Percentiles rank a stretch among this genome's conserved stretches.
Evolutionary conservation across 371 early-diverging fungal genomes (phyloP).

Genomic region (Rhizomucor pusillus): DNA sequence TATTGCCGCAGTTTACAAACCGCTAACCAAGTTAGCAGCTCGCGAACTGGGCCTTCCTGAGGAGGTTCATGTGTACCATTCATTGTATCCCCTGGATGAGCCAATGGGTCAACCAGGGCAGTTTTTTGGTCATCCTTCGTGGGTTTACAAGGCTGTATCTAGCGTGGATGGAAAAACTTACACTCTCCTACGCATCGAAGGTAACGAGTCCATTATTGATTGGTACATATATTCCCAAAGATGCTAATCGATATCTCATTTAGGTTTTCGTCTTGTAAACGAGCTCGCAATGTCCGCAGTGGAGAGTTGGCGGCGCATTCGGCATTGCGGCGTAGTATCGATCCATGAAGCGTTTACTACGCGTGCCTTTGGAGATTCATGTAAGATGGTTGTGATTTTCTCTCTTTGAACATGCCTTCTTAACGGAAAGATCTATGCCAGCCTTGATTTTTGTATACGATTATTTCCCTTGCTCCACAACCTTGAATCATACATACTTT

Average conservation of each 20-base stretch:
- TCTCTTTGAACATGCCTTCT: not conserved
- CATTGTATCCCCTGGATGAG: conserved; percentile 76
- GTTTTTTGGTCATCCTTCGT: conserved; percentile 76
- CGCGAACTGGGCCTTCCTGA: conserved; percentile 57
- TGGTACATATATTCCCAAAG: too few relatives aligned
- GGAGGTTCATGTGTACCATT: conserved; percentile 53
- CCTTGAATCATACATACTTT: conserved; percentile 70
- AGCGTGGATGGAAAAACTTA: conserved; percentile 84
- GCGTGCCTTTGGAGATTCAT: conserved; percentile 91
- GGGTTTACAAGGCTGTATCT: conserved; percentile 82
- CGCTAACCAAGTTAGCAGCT: conserved; percentile 19
- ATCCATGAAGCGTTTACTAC: conserved; percentile 95
- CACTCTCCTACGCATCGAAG: conserved; percentile 79
- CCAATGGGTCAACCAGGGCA: conserved; percentile 36
- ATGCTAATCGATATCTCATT: too few relatives aligned
- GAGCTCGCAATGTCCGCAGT: conserved; percentile 78
- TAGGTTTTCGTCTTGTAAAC: conserved; percentile 72
- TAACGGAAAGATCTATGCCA: too few relatives aligned
- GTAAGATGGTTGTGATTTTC: conserved; percentile 33
- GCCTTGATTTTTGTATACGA: conserved; percentile 87
- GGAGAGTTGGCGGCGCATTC: conserved; percentile 82
- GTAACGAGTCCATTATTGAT: too few relatives aligned
- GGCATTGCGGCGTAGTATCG: conserved; percentile 83
- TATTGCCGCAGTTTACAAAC: not conserved
- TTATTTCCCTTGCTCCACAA: conserved; percentile 83